Base-by-base conservation (phyloP, 73 alveolate species). In the Effrenium voratum region DNA sequence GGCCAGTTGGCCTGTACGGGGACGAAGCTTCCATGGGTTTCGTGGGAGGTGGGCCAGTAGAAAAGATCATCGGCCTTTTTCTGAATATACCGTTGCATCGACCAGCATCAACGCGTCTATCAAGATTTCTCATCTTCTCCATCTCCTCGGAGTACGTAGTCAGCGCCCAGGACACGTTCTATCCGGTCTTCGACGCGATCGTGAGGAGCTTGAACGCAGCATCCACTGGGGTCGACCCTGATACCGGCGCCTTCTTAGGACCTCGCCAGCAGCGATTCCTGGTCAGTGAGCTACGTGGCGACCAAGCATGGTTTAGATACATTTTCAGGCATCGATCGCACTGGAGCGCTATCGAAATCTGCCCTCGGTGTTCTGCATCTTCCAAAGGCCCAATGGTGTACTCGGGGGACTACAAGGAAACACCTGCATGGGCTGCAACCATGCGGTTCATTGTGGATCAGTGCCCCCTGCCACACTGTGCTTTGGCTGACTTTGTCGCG, bases 21-120 rank as follows among this genome's bases (percentile, higher is more conserved):
- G 86, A 76, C 59, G 86, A 76, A 41, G 86, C 86, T 13, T 34
- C 36, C 40, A 76, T 76, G 16, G 86, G 86, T 13, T 34, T 76
- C 6, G 59, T 76, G 60, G 43, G 43, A n/a, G 30, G 19, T 30
- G n/a, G n/a, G n/a, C 86, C 86, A 8, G 3, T 24, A 38, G 43
- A 76, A n/a, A 76, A 41, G 38, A 38, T 76, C 15, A 0, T 34
- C 2, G 83, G 83, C 24, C 16, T 72, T 0, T 28, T 36, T 38
- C 55, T 76, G 52, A 76, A 76, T 22, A 16, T 76, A 16, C 60
- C 59, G 1, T 40, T 76, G 10, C 43, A 32, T 38, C 55, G 86
- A 16, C 86, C 86, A 8, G 12, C 50, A 2, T 32, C 86, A 28
- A 76, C 86, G 43, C 38, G 86, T 15, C 5, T 76, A 24, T 76